A percentile compares a stretch with the other conserved stretches of the same genome.
Conservation (phyloP, 2,329 filamentous ascomycete species). For the Colletotrichum sp. region DNA sequence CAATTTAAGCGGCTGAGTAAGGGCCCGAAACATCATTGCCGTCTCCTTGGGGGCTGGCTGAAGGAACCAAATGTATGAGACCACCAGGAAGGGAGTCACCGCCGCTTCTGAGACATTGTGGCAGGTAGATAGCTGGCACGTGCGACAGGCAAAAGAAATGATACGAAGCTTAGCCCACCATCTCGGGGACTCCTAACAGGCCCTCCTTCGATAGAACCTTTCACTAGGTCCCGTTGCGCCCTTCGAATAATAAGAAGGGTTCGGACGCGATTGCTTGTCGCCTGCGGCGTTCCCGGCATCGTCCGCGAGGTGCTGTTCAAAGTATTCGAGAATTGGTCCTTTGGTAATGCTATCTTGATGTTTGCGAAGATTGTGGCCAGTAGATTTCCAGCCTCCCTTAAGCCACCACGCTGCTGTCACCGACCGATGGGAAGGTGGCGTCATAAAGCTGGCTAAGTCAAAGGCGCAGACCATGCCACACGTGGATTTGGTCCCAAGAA, state of each 20-base stretch:
- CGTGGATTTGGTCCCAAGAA: background rate
- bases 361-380: background rate
- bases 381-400: background rate
- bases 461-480: background rate
- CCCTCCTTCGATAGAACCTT: background rate
- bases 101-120: background rate
- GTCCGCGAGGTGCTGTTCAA: background rate
- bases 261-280: background rate
- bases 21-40: background rate
- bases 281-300: background rate
- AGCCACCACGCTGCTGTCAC: background rate
- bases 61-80: background rate
- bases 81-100: background rate
- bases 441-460: background rate
- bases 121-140: background rate
- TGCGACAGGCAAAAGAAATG: background rate
- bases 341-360: background rate
- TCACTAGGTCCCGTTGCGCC: background rate
- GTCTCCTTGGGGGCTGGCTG: background rate
- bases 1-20: background rate
- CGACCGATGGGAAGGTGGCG: background rate
- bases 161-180: background rate
- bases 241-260: background rate
- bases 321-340: rapidly evolving
- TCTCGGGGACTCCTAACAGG: background rate